Evolutionary conservation across 2,329 filamentous ascomycete genomes (phyloP), one percentile per base, ranked within the genome.

Genomic region (Ceratocystis harringtonii): DNA sequence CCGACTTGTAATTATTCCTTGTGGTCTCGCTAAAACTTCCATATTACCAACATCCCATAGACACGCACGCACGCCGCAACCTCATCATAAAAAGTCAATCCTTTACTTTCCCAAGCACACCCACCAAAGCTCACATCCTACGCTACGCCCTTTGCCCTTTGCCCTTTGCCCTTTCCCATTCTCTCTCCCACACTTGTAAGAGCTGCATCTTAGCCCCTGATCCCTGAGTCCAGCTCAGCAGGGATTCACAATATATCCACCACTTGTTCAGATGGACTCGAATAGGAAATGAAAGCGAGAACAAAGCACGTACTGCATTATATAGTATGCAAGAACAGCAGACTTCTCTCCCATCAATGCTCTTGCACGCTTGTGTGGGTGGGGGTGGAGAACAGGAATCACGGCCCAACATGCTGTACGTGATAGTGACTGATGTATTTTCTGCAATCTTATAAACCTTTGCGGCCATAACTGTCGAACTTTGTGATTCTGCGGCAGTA

Each of bases 221-320:
- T 62, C 61, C 61, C 61, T 50, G 44, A 17, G 61, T 62, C 61
- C 61, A 62, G 61, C 61, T 62, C 43, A 25, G 50, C 44, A 62
- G 30, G 61, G 61, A 15, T 62, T 19, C 2, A 12, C 28, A 32
- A 12, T 3, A 45, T 28, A 48, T 62, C 61, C 43, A 62, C 43
- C 8, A 32, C 28, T 58, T 58, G 22, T 62, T 62, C 61, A 45
- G 61, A 62, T 45, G 61, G 61, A 32, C 41, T 44, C 8, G 30
- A 58, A 32, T 58, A 58, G 55, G 28, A 58, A 58, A 58, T 32
- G 25, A 36, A 58, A 58, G 55, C 55, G 55, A 36, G 25, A 6
- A 30, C 55, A 58, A 58, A 10, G 55, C 55, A 58, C 17, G n/a
- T 36, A 3, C 30, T 58, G 55, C 28, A 25, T 58, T 58, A 28